These are phyloP conservation scores for Pichia cephalocereana DNA, from an alignment of 805 yeast species.

Conservation along the genomic window DNA sequence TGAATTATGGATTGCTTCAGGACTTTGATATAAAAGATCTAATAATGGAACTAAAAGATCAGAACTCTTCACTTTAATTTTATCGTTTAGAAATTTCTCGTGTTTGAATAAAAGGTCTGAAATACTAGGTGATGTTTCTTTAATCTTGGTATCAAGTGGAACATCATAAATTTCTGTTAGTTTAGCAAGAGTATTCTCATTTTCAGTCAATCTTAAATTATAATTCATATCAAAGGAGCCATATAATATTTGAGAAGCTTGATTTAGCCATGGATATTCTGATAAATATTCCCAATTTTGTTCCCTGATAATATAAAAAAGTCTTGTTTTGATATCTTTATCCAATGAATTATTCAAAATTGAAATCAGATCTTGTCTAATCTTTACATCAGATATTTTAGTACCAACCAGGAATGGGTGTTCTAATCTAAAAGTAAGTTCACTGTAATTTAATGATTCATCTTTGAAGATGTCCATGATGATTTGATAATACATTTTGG, in stretches of 20 bases:
- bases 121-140: slow-evolving; percentile 11
- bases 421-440: slow-evolving; percentile 88
- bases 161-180: slow-evolving; percentile 35
- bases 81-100: slow-evolving; percentile 14
- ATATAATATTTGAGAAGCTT: slow-evolving; percentile 77
- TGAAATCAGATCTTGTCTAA: slow-evolving; percentile 69
- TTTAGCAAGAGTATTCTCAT: slow-evolving; percentile 46
- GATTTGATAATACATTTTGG: slow-evolving; percentile 75
- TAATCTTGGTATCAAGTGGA: slow-evolving; percentile 12
- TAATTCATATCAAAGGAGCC: slow-evolving; percentile 59
- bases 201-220: slow-evolving; percentile 34
- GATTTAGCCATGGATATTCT: slow-evolving; percentile 91
- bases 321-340: slow-evolving; percentile 63
- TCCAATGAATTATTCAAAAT: slow-evolving; percentile 75
- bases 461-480: slow-evolving; percentile 84
- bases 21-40: slow-evolving; percentile 74
- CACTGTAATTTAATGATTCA: slow-evolving; percentile 68
- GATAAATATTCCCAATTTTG: slow-evolving; percentile 96
- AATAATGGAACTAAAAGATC: slow-evolving; percentile 63
- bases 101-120: slow-evolving; percentile 17
- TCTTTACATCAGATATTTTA: slow-evolving; percentile 61
- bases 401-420: slow-evolving; percentile 96
- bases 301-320: slow-evolving; percentile 82
- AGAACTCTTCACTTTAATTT: slow-evolving; percentile 37
- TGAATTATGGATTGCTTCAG: slow-evolving; percentile 67